phyloP scores from a whole-genome alignment of 257 asterid species.

The Verbena officinalis region DNA sequence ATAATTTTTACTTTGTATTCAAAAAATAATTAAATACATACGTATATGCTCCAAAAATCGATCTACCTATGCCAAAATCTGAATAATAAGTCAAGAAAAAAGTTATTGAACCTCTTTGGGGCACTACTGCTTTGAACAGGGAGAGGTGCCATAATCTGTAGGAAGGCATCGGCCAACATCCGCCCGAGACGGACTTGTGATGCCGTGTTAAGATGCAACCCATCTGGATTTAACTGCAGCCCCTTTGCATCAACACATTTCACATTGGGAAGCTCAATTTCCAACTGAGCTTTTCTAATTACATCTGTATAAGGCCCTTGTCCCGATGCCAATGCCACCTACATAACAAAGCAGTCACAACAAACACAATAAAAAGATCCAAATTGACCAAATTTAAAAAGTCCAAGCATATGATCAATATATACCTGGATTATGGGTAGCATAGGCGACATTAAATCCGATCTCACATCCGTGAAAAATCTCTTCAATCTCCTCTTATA shows the following conservation, averaged over 20 bases:
- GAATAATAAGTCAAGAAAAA: slow-evolving; percentile 35
- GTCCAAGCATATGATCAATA: too few species aligned
- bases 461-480: slow-evolving; percentile 44
- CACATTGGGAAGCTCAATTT: slow-evolving; percentile 47
- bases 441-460: slow-evolving; percentile 40
- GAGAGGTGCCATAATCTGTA: slow-evolving; percentile 40
- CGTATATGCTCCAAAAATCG: background rate
- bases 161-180: slow-evolving; percentile 53
- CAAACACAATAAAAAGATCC: slow-evolving; percentile 1
- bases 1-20: background rate
- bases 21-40: background rate
- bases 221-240: slow-evolving; percentile 41
- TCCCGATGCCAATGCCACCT: slow-evolving; percentile 80
- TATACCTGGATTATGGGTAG: slow-evolving; percentile 49
- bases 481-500: slow-evolving; percentile 45
- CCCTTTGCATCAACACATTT: slow-evolving; percentile 69
- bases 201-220: slow-evolving; percentile 53
- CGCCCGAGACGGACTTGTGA: slow-evolving; percentile 62
- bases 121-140: slow-evolving; percentile 50
- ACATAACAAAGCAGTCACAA: background rate
- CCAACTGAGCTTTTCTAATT: slow-evolving; percentile 63
- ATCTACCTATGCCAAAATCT: slow-evolving; percentile 29
- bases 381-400: too few species aligned
- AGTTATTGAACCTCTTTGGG: slow-evolving; percentile 26
- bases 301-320: slow-evolving; percentile 45